Percentiles rank a stretch among this genome's conserved stretches.
Conservation (phyloP, 2,329 filamentous ascomycete genomes). For the Rhynchosporium agropyri region DNA sequence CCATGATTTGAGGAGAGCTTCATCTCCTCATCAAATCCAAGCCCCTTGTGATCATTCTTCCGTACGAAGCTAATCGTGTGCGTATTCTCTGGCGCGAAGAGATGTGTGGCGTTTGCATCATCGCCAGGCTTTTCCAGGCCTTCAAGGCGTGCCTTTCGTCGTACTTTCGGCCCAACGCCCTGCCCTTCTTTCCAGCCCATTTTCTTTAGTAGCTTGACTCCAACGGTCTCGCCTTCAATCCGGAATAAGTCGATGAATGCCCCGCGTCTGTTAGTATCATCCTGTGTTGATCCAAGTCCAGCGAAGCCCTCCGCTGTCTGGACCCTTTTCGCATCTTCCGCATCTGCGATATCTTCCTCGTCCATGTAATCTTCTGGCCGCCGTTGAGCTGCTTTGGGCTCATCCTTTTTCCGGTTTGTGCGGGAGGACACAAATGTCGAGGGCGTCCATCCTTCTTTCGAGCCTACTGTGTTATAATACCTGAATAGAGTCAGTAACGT, state of each 20-base stretch:
- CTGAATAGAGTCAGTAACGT: slow-evolving; percentile 49
- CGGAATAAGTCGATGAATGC: slow-evolving; percentile 72
- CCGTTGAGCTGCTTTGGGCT: slow-evolving; percentile 55
- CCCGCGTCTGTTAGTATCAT: slow-evolving; percentile 54
- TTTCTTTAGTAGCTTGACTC: slow-evolving; percentile 77
- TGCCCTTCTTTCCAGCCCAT: slow-evolving; percentile 98
- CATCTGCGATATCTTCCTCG: slow-evolving; percentile 89
- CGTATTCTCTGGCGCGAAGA: slow-evolving; percentile 85
- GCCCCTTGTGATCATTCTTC: slow-evolving; percentile 70
- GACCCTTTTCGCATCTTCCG: slow-evolving; percentile 74
- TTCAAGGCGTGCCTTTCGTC: slow-evolving; percentile 71
- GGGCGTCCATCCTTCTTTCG: slow-evolving; percentile 97
- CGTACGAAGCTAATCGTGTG: slow-evolving; percentile 65
- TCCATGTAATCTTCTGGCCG: slow-evolving; percentile 96
- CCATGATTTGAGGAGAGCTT: slow-evolving; percentile 48
- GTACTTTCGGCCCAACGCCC: slow-evolving; percentile 85
- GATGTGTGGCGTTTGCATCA: slow-evolving; percentile 54
- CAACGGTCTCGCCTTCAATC: slow-evolving; percentile 79
- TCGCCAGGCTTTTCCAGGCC: slow-evolving; percentile 48
- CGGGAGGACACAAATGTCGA: slow-evolving; percentile 91
- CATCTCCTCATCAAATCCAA: slow-evolving; percentile 66
- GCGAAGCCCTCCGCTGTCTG: slow-evolving; percentile 75
- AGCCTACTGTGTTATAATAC: slow-evolving; percentile 97
- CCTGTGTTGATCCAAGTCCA: slow-evolving; percentile 69
- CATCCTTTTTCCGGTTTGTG: slow-evolving; percentile 72